phyloP scores from a whole-genome alignment of 805 yeast species.

The Metschnikowia arizonensis region DNA sequence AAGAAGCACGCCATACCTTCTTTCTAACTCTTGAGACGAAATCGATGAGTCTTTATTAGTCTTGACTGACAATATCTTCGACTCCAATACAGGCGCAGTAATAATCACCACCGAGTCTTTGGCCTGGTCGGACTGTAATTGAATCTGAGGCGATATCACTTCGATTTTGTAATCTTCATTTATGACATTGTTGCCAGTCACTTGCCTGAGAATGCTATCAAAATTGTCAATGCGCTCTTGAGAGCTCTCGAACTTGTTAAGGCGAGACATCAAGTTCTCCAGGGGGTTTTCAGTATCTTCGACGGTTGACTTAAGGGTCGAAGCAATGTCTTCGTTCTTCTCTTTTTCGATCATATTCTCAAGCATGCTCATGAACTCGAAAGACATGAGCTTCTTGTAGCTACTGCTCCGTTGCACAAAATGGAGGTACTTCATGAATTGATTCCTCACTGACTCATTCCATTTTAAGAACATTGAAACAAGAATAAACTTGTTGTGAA shows the following conservation, averaged over 20 bases:
- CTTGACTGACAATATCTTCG: conserved; percentile 63
- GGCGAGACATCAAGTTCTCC: neutral
- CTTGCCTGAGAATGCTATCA: conserved; percentile 27
- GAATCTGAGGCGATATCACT: conserved; percentile 42
- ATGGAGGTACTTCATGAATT: conserved; percentile 33
- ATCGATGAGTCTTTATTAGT: conserved; percentile 29
- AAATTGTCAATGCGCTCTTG: conserved; percentile 28
- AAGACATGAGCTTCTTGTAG: conserved; percentile 30
- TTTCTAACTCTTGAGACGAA: conserved; percentile 45
- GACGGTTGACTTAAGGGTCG: conserved; percentile 9
- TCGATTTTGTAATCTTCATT: conserved; percentile 40
- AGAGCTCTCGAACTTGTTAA: conserved; percentile 11
- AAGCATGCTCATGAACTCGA: conserved; percentile 32
- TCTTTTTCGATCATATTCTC: conserved; percentile 28
- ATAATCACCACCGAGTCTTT: conserved; percentile 59
- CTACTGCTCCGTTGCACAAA: conserved; percentile 29
- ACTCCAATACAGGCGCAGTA: conserved; percentile 68
- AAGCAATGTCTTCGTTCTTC: conserved; percentile 47
- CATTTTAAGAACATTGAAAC: conserved; percentile 40
- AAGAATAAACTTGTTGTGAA: conserved; percentile 37
- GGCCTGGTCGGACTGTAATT: conserved; percentile 35
- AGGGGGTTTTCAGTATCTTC: neutral
- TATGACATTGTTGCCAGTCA: conserved; percentile 21
- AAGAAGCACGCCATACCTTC: conserved; percentile 65
- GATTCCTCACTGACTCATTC: conserved; percentile 36